Percentiles rank a stretch among this genome's conserved stretches.
phyloP scores from a whole-genome alignment of 306 rosid genomes.

The Malus orientalis region DNA sequence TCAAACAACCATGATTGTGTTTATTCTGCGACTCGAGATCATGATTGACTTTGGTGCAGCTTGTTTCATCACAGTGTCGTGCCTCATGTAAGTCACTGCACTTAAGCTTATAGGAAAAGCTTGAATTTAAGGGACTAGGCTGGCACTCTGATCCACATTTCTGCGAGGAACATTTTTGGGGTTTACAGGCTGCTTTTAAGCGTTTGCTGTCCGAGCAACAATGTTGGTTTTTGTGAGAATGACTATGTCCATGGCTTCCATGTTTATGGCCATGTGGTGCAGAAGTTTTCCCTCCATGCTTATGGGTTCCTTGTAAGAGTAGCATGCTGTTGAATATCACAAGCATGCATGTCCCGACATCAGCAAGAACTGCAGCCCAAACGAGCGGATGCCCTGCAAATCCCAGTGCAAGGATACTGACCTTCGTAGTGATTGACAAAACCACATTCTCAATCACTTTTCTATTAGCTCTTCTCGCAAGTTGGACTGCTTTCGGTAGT shows the following conservation, averaged over 20 bases:
- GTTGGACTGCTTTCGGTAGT: constrained; percentile 71
- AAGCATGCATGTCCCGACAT: constrained; percentile 80
- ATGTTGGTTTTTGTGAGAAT: constrained; percentile 28
- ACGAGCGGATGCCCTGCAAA: constrained; percentile 84
- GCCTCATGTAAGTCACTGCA: constrained; percentile 16
- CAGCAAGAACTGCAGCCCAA: constrained; percentile 99
- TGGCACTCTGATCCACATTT: constrained; percentile 24
- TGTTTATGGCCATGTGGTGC: constrained; percentile 29
- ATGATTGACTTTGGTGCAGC: constrained; percentile 12
- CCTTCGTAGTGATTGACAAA: constrained; percentile 56
- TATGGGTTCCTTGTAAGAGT: constrained; percentile 36
- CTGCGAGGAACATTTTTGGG: constrained; percentile 35
- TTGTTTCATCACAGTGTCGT: constrained; percentile 36
- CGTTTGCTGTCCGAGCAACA: constrained; percentile 37
- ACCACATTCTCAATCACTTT: constrained; percentile 63
- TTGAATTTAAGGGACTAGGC: constrained; percentile 21
- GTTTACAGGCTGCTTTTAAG: constrained; percentile 4
- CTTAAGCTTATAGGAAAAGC: constrained; percentile 21
- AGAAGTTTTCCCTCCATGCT: constrained; percentile 34
- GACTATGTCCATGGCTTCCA: constrained; percentile 28
- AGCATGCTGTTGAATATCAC: constrained; percentile 93
- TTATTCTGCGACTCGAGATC: constrained; percentile 25
- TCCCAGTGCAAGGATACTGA: constrained; percentile 57
- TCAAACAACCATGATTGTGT: constrained; percentile 18
- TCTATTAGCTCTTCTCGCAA: constrained; percentile 48